Evolutionary conservation across 1,284 basidiomycete genomes (phyloP).

Genomic region (Boletus sp.): DNA sequence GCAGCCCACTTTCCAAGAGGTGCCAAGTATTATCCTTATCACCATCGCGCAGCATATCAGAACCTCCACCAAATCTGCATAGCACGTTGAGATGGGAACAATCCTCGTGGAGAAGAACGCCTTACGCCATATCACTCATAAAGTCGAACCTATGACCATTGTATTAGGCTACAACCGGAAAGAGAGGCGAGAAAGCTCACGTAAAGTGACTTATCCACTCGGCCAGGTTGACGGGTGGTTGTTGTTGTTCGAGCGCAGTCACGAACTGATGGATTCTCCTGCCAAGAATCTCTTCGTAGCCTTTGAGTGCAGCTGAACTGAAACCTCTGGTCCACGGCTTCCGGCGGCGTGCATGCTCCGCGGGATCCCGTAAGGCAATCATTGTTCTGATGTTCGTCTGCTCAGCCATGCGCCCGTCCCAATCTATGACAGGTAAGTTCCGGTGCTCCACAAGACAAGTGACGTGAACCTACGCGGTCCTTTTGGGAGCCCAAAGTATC

Average conservation of each 20-base stretch:
- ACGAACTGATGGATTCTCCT: slow-evolving; percentile 39
- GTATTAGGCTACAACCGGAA: slow-evolving; percentile 13
- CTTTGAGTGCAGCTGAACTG: slow-evolving; percentile 45
- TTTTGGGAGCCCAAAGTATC: slow-evolving; percentile 45
- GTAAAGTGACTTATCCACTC: slow-evolving; percentile 50
- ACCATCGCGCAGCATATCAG: slow-evolving; percentile 40
- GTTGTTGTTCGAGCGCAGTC: slow-evolving; percentile 35
- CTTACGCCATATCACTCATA: slow-evolving; percentile 60
- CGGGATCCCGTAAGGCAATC: slow-evolving; percentile 33
- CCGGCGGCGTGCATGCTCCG: slow-evolving; percentile 44
- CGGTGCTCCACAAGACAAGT: background rate
- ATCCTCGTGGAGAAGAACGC: slow-evolving; percentile 8
- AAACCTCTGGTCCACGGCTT: slow-evolving; percentile 53
- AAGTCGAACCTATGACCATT: slow-evolving; percentile 48
- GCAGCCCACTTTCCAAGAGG: slow-evolving; percentile 35
- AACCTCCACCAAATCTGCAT: slow-evolving; percentile 48
- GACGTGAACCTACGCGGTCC: slow-evolving; percentile 43
- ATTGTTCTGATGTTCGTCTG: slow-evolving; percentile 29
- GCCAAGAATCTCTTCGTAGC: slow-evolving; percentile 45
- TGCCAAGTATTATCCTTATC: slow-evolving; percentile 37
- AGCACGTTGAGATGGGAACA: slow-evolving; percentile 9
- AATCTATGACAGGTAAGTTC: slow-evolving; percentile 25
- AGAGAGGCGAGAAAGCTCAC: slow-evolving; percentile 35
- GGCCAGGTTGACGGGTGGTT: slow-evolving; percentile 38
- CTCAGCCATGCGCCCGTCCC: slow-evolving; percentile 33